A percentile compares a stretch with the other conserved stretches of the same genome.
Evolutionary conservation across 495 filamentous ascomycete species (phyloP).

Genomic region (Melanomma pulvis-pyrius): DNA sequence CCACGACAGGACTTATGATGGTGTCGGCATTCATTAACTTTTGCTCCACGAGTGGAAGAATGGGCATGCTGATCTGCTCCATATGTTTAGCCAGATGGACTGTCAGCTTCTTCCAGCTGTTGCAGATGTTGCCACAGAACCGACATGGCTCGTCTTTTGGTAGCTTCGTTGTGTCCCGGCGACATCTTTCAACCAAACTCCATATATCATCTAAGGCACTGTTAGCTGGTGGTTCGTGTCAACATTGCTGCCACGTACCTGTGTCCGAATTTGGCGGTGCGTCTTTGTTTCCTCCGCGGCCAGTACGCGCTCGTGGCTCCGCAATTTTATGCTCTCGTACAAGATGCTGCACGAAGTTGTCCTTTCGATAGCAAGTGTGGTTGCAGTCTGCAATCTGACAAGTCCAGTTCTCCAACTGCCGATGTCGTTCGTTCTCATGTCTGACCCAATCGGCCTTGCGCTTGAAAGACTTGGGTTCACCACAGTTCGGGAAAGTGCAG

Average conservation of each 20-base stretch:
- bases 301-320: constrained; percentile 64
- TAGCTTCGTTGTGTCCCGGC: constrained; percentile 64
- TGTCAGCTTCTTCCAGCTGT: constrained; percentile 90
- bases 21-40: constrained; percentile 39
- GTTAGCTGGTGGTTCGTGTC: constrained; percentile 46
- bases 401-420: constrained; percentile 90
- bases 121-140: constrained; percentile 83
- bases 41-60: constrained; percentile 68
- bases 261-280: constrained; percentile 22
- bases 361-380: constrained; percentile 85
- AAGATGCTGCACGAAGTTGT: constrained; percentile 95
- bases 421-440: constrained; percentile 91
- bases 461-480: constrained; percentile 92
- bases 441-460: constrained; percentile 97
- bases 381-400: constrained; percentile 80
- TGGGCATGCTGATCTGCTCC: constrained; percentile 88
- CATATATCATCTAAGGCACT: constrained; percentile 61
- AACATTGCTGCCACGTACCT: constrained; percentile 4
- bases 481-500: constrained; percentile 84
- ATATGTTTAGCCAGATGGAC: constrained; percentile 96
- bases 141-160: constrained; percentile 83
- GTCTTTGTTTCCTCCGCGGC: constrained; percentile 47
- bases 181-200: constrained; percentile 79
- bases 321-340: constrained; percentile 89
- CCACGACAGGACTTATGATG: constrained; percentile 38